A percentile compares a stretch with the other conserved stretches of the same genome.
These are phyloP conservation scores for Erodium texanum DNA, from an alignment of 441 rosid genomes.

Conservation along the genomic window DNA sequence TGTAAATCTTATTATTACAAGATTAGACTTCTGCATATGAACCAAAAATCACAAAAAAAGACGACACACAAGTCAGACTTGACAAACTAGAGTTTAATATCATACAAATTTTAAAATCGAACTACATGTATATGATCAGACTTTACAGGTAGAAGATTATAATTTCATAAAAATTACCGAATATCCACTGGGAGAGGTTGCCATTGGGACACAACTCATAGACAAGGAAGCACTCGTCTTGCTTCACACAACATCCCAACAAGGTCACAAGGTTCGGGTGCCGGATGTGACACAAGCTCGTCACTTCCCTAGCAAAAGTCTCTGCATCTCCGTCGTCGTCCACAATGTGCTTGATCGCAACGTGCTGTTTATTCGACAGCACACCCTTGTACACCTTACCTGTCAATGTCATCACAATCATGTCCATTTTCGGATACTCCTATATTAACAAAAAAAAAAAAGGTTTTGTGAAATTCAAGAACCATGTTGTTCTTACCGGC, in stretches of 20 bases:
- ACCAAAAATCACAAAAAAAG: too few relatives aligned
- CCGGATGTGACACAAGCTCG: conserved; percentile 30
- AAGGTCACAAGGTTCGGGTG: conserved; percentile 43
- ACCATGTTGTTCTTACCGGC: conserved; percentile 24
- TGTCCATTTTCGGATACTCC: too few relatives aligned
- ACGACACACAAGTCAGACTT: too few relatives aligned
- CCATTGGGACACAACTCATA: conserved; percentile 48
- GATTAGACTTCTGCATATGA: too few relatives aligned
- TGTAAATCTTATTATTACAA: too few relatives aligned
- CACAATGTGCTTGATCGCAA: conserved; percentile 43
- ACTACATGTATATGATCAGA: too few relatives aligned
- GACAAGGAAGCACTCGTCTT: conserved; percentile 43
- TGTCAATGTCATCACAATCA: conserved; percentile 9
- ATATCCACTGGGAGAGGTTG: conserved; percentile 46
- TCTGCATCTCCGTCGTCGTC: conserved; percentile 38
- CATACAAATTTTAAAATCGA: too few relatives aligned
- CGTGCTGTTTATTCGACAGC: conserved; percentile 28
- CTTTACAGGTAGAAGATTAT: too few relatives aligned
- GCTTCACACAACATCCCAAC: conserved; percentile 37
- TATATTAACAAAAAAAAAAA: too few relatives aligned
- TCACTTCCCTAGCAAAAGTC: conserved; percentile 42
- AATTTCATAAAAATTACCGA: background rate
- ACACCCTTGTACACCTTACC: conserved; percentile 50
- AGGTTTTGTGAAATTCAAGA: too few relatives aligned
- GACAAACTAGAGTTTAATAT: too few relatives aligned